Base-by-base conservation (phyloP, 2,329 filamentous ascomycete species). In the Talaromyces sp. region DNA sequence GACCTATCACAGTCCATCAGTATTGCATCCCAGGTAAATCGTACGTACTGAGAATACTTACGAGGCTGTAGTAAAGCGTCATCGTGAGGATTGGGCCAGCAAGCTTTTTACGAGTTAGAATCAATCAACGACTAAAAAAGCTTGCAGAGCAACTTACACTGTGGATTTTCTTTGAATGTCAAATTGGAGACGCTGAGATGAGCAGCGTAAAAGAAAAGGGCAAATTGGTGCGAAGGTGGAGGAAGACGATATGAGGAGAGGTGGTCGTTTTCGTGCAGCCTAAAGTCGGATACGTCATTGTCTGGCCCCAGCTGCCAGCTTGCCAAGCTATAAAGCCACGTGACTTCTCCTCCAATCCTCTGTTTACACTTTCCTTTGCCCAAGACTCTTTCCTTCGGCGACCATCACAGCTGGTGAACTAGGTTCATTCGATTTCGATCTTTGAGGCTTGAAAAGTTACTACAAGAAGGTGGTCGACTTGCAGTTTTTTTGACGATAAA, bases 51-150 rank as follows among this genome's bases (percentile, higher is more conserved):
- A 7, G 8, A 29, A 19, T 24, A 80, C 84, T 73, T 81, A 86
- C 85, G 62, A 87, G 78, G 70, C 82, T 86, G 80, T 87, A 88
- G 78, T 88, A 88, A 71, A 88, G 84, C 72, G 86, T 88, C 86
- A 88, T 88, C 66, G 69, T 84, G 77, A 73, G 75, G 70, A 35
- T 57, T 38, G 46, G 43, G 24, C 19, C 41, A 59, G 19, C 19
- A 31, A 65, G 51, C 56, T 49, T 41, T 55, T 31, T 58, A 29
- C 31, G 32, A 55, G 31, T 27, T 26, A 32, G 43, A 14, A 56
- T 58, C 49, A 57, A 38, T 50, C 55, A 41, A 35, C 55, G 29
- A 54, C 54, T 21, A 32, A 38, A 32, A 38, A 11, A 31, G 38
- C 19, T 46, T 32, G 24, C 35, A 46, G 43, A 17, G 43, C 19